These are phyloP conservation scores for Saccharomycopsis sp. DNA, from an alignment of 805 yeast species.

Conservation along the genomic window DNA sequence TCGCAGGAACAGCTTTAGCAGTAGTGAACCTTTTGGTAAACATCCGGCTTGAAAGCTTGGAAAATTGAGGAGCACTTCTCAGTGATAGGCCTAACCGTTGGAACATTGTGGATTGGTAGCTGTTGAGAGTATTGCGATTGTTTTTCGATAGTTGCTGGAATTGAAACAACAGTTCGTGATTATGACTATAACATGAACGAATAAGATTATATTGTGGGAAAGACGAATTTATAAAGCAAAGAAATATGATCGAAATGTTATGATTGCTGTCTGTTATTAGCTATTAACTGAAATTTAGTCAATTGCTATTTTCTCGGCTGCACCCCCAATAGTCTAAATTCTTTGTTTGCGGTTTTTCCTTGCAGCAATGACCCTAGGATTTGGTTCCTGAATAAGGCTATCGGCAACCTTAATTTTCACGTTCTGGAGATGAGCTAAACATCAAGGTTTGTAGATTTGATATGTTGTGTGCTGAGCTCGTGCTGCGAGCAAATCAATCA, in stretches of 20 bases:
- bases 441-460: too few relatives aligned
- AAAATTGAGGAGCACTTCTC: neutral
- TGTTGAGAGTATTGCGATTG: too few relatives aligned
- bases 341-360: neutral
- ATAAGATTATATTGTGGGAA: neutral
- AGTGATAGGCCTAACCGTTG: neutral
- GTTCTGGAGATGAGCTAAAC: too few relatives aligned
- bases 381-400: too few relatives aligned
- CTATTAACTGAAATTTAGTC: neutral
- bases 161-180: too few relatives aligned
- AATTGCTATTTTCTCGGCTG: neutral
- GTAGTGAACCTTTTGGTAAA: neutral
- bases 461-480: too few relatives aligned
- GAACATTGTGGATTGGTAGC: too few relatives aligned
- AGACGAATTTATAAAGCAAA: neutral
- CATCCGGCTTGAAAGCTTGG: neutral
- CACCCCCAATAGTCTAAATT: neutral
- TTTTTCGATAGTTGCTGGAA: too few relatives aligned
- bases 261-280: neutral
- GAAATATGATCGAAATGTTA: neutral
- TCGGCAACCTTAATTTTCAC: too few relatives aligned
- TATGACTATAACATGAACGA: neutral
- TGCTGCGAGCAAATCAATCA: too few relatives aligned
- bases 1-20: neutral
- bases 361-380: neutral